Conservation (phyloP, 1,284 basidiomycete species). For the Puccinia polysora region DNA sequence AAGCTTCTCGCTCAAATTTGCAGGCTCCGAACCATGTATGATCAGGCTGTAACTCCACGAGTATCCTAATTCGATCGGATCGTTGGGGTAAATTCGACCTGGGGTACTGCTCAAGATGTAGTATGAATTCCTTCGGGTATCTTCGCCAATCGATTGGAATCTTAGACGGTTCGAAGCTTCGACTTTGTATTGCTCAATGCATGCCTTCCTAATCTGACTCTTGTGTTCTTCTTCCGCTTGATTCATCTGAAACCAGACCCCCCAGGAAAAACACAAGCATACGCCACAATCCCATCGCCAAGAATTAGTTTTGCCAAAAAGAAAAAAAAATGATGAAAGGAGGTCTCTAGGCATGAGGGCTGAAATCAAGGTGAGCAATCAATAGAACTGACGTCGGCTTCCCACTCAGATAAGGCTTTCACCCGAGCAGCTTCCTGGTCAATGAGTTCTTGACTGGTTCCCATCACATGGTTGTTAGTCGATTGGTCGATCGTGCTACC, state of each 20-base stretch:
- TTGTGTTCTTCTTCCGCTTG: constrained; percentile 38
- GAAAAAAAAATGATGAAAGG: constrained; percentile 8
- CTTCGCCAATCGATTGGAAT: constrained; percentile 42
- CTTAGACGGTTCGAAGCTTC: constrained; percentile 31
- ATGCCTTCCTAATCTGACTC: constrained; percentile 4
- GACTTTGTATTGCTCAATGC: constrained; percentile 31
- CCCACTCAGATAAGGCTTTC: constrained; percentile 28
- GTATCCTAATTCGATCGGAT: constrained; percentile 34
- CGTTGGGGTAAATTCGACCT: constrained; percentile 26
- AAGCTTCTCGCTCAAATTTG: constrained; percentile 4
- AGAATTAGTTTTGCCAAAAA: neutral
- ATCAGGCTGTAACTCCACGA: constrained; percentile 42
- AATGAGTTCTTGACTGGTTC: constrained; percentile 8
- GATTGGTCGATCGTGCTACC: no score
- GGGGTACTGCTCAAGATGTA: constrained; percentile 41
- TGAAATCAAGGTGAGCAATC: neutral
- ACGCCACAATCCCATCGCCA: neutral
- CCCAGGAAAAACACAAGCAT: neutral
- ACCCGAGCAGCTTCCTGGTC: constrained; percentile 34
- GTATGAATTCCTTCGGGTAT: constrained; percentile 28
- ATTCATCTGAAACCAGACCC: constrained; percentile 7
- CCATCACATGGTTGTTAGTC: no score
- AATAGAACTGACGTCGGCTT: constrained; percentile 38
- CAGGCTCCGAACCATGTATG: constrained; percentile 37
- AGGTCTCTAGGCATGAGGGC: neutral